Conservation (phyloP, 306 rosid genomes). For the Purshia tridentata region DNA sequence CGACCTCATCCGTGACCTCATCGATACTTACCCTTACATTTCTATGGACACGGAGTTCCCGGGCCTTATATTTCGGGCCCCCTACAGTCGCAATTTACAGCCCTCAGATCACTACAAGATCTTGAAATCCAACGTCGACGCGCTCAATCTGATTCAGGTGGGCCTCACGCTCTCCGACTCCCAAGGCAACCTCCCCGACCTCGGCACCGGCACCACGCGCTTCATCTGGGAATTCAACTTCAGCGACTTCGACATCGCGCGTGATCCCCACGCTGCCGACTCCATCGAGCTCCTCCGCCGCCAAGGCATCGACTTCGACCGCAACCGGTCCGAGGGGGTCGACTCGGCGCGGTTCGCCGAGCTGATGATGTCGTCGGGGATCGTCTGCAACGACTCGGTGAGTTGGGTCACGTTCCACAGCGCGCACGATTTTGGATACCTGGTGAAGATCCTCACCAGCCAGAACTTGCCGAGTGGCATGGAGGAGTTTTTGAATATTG, state of each 20-base stretch:
- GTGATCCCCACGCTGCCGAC: constrained; percentile 49
- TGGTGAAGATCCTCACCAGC: constrained; percentile 58
- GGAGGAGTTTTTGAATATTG: constrained; percentile 35
- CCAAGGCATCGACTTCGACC: constrained; percentile 59
- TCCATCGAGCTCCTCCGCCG: constrained; percentile 57
- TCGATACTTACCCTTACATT: constrained; percentile 40
- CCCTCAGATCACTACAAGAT: constrained; percentile 54
- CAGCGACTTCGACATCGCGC: constrained; percentile 45
- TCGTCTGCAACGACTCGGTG: constrained; percentile 51
- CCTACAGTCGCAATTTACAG: constrained; percentile 10
- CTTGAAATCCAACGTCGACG: constrained; percentile 72
- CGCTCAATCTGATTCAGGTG: constrained; percentile 62
- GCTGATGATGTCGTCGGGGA: constrained; percentile 58
- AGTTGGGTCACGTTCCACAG: constrained; percentile 79
- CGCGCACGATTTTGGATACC: constrained; percentile 69
- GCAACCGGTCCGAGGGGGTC: constrained; percentile 44
- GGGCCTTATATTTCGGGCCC: constrained; percentile 38
- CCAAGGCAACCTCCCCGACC: constrained; percentile 57
- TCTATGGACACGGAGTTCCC: constrained; percentile 84
- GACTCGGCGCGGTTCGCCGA: constrained; percentile 45
- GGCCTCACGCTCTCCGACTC: constrained; percentile 69
- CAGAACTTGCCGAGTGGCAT: constrained; percentile 34
- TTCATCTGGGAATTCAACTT: constrained; percentile 77
- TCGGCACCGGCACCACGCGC: constrained; percentile 26
- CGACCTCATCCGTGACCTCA: constrained; percentile 20